These are phyloP conservation scores for Didymella segeticola DNA, from an alignment of 2,329 filamentous ascomycete species.

Conservation along the genomic window DNA sequence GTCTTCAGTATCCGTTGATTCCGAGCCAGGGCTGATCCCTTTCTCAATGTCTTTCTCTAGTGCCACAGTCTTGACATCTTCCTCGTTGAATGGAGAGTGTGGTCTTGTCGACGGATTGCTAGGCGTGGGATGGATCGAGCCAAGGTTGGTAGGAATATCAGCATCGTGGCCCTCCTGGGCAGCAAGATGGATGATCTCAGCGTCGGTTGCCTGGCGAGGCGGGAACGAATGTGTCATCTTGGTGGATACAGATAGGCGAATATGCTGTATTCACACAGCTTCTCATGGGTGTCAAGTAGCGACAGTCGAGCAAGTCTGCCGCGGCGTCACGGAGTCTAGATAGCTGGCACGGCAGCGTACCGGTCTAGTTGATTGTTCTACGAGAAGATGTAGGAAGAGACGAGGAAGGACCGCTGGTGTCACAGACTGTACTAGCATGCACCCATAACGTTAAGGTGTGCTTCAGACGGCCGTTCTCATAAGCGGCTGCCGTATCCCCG, in stretches of 20 bases:
- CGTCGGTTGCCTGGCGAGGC: conserved; percentile 31
- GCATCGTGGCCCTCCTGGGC: conserved; percentile 49
- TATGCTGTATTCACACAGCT: background rate
- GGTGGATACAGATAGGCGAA: background rate
- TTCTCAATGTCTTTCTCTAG: conserved; percentile 42
- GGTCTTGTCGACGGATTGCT: conserved; percentile 18
- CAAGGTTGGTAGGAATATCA: conserved; percentile 46
- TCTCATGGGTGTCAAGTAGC: background rate
- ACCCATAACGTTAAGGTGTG: background rate
- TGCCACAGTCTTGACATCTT: conserved; percentile 6
- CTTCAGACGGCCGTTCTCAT: background rate
- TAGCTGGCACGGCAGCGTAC: background rate
- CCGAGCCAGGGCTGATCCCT: conserved; percentile 19
- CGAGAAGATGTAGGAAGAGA: background rate
- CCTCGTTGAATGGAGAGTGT: conserved; percentile 17
- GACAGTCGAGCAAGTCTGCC: background rate
- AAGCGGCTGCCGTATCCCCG: conserved; percentile 2
- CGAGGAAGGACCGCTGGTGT: background rate
- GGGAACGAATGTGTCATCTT: conserved; percentile 3
- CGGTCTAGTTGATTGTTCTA: background rate
- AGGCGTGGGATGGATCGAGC: conserved; percentile 32
- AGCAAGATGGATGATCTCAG: conserved; percentile 46
- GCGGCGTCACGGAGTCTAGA: background rate
- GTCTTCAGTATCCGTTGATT: conserved; percentile 25
- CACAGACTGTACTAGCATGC: background rate